Percentiles rank a stretch among this genome's conserved stretches.
Evolutionary conservation across 169 alveolate genomes (phyloP).

Genomic region (Toxoplasma gondii): DNA sequence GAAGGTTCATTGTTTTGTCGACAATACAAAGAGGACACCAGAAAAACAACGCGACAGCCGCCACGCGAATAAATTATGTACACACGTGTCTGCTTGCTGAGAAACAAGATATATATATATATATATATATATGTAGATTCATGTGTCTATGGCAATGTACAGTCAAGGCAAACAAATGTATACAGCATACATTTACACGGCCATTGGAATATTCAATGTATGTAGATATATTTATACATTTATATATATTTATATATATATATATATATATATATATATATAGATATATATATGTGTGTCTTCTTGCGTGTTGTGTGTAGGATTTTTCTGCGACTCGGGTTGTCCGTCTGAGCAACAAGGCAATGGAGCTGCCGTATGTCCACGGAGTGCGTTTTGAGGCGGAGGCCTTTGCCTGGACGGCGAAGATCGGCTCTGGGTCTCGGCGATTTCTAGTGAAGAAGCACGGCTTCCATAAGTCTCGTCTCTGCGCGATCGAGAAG

Average conservation of each 20-base stretch:
- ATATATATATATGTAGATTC: too few relatives aligned
- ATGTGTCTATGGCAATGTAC: too few relatives aligned
- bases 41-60: too few relatives aligned
- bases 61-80: too few relatives aligned
- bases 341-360: slow-evolving; percentile 57
- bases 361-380: slow-evolving; percentile 70
- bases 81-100: too few relatives aligned
- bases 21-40: too few relatives aligned
- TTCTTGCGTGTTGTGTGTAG: neutral
- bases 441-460: slow-evolving; percentile 69
- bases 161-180: too few relatives aligned
- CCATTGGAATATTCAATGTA: too few relatives aligned
- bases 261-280: neutral
- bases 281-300: neutral
- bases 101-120: too few relatives aligned
- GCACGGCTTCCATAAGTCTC: slow-evolving; percentile 67
- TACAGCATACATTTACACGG: too few relatives aligned
- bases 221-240: neutral
- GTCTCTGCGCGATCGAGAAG: slow-evolving; percentile 67
- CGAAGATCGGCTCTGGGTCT: slow-evolving; percentile 57
- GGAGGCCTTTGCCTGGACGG: slow-evolving; percentile 66
- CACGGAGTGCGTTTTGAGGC: slow-evolving; percentile 71
- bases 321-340: slow-evolving; percentile 66
- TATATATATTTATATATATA: neutral
- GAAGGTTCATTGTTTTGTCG: too few relatives aligned